A percentile compares a stretch with the other conserved stretches of the same genome.
Evolutionary conservation across 176 grass and related monocot genomes (phyloP).

Genomic region (Zea mays): DNA sequence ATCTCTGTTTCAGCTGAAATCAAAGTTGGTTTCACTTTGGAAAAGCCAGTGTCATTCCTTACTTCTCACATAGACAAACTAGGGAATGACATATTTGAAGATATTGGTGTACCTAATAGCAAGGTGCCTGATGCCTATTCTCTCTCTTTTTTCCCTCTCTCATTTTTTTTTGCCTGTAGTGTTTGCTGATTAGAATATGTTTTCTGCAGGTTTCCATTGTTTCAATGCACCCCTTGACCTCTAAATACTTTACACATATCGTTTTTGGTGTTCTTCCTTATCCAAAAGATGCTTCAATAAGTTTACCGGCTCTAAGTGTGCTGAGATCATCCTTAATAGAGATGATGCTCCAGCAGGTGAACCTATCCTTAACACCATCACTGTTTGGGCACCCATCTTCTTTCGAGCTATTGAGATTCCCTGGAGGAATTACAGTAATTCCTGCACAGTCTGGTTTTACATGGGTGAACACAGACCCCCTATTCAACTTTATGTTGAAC

Average conservation of each 20-base stretch:
- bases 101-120: constrained; percentile 76
- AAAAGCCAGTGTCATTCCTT: constrained; percentile 61
- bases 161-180: neutral
- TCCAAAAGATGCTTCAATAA: constrained; percentile 65
- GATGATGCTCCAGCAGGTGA: constrained; percentile 64
- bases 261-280: constrained; percentile 79
- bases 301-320: constrained; percentile 66
- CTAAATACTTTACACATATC: constrained; percentile 59
- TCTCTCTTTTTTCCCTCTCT: neutral
- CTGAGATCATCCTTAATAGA: constrained; percentile 72
- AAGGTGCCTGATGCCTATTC: constrained; percentile 43
- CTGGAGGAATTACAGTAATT: constrained; percentile 75
- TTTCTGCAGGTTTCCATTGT: constrained; percentile 71
- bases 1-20: constrained; percentile 64
- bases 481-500: constrained; percentile 75
- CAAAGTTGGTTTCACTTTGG: constrained; percentile 61
- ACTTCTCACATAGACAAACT: constrained; percentile 51
- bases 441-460: constrained; percentile 61
- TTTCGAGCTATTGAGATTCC: constrained; percentile 62
- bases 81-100: constrained; percentile 76
- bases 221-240: constrained; percentile 54
- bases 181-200: constrained; percentile 29
- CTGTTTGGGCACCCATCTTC: constrained; percentile 65
- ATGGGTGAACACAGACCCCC: constrained; percentile 50
- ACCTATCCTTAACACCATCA: constrained; percentile 56